phyloP scores from a whole-genome alignment of 78 protist species.

The Chrysochromulina tobinii region DNA sequence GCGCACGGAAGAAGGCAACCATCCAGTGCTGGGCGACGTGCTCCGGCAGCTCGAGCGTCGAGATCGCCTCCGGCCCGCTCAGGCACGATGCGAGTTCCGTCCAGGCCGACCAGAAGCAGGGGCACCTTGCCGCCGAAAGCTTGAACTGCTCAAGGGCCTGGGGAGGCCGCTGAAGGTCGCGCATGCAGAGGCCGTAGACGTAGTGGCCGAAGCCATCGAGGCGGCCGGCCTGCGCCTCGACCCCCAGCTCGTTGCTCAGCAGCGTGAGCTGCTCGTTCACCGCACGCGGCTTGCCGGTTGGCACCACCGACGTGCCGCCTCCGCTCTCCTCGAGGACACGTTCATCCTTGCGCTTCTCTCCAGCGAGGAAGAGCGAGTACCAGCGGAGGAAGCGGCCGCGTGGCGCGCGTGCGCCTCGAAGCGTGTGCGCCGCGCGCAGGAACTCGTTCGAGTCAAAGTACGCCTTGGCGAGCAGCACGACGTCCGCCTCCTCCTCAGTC shows the following conservation, averaged over 20 bases:
- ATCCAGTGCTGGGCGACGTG: conserved; percentile 41
- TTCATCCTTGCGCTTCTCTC: conserved; percentile 48
- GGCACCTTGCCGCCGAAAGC: background rate
- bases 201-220: conserved; percentile 46
- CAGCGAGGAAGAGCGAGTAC: conserved; percentile 21
- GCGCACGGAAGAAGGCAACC: conserved; percentile 64
- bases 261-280: background rate
- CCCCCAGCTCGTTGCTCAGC: conserved; percentile 12
- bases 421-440: conserved; percentile 14
- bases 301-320: background rate
- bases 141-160: background rate
- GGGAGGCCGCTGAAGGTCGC: background rate
- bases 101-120: conserved; percentile 51
- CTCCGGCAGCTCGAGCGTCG: conserved; percentile 18
- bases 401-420: background rate
- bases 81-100: conserved; percentile 18
- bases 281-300: background rate
- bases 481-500: background rate
- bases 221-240: too few species aligned
- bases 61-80: background rate
- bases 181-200: conserved; percentile 34
- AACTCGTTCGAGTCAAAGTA: conserved; percentile 48
- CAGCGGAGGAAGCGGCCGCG: background rate
- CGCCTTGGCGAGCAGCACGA: background rate
- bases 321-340: background rate